Percentiles rank a stretch among this genome's conserved stretches.
Evolutionary conservation across 75 land plant genomes (phyloP).

Genomic region (Pinus taeda): DNA sequence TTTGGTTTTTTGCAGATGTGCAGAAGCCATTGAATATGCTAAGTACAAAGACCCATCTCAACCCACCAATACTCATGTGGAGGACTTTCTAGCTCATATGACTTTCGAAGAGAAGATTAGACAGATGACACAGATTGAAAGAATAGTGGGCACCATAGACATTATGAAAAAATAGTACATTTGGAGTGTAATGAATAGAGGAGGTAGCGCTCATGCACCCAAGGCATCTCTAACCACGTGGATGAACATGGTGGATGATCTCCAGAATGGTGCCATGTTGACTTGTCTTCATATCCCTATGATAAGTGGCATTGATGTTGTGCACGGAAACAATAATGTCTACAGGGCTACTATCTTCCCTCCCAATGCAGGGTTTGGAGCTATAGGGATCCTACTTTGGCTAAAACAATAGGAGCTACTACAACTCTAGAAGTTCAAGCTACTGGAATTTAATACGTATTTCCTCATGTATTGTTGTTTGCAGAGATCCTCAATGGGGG

Average conservation of each 20-base stretch:
- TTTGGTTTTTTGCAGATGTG: no score
- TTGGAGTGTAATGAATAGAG: constrained; percentile 64
- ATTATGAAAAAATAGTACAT: neutral
- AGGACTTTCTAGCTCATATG: no score
- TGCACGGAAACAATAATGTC: neutral
- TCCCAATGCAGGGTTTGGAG: constrained; percentile 9
- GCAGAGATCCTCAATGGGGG: constrained; percentile 69
- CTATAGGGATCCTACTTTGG: constrained; percentile 11
- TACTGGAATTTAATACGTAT: neutral
- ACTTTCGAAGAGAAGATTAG: no score
- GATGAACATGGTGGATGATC: constrained; percentile 32
- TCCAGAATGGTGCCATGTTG: constrained; percentile 30
- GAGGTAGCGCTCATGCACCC: constrained; percentile 42
- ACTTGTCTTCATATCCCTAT: constrained; percentile 32
- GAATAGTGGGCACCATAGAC: no score
- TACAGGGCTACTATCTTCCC: constrained; percentile 24
- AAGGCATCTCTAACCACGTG: constrained; percentile 32
- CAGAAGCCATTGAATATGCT: no score
- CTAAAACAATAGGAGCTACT: no score
- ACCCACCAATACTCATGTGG: no score
- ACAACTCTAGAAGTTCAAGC: no score
- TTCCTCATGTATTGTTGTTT: constrained; percentile 16
- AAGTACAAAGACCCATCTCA: no score
- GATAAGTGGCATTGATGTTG: constrained; percentile 48
- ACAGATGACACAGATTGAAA: no score